These are phyloP conservation scores for Hymenotorrendiella dingleyae DNA, from an alignment of 2,329 filamentous ascomycete species.

Conservation along the genomic window DNA sequence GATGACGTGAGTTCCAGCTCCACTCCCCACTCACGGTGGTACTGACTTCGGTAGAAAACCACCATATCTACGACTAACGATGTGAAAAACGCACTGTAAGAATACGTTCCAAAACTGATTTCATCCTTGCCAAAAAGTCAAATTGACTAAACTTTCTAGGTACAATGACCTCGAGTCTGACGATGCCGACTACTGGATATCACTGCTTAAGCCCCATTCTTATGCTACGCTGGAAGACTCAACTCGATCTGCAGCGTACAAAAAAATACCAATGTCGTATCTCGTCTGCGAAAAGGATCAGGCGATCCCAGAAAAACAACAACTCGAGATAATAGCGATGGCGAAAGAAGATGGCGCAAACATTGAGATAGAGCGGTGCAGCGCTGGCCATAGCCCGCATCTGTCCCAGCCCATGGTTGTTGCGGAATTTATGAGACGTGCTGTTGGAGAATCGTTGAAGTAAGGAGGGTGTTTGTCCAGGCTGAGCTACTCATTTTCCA, in stretches of 20 bases:
- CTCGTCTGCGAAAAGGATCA: constrained; percentile 17
- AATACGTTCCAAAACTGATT: no score
- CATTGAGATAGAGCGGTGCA: constrained; percentile 11
- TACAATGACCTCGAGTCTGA: constrained; percentile 10
- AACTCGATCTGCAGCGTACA: constrained; percentile 11
- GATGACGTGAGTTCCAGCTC: constrained; percentile 5
- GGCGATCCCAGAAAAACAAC: constrained; percentile 8
- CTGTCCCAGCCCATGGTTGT: constrained; percentile 10
- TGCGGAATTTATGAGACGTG: constrained; percentile 8
- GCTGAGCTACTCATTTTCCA: no score
- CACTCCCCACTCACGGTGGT: neutral
- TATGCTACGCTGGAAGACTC: constrained; percentile 7
- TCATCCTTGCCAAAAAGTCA: no score
- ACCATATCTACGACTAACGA: neutral
- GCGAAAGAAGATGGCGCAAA: constrained; percentile 4
- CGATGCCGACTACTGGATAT: constrained; percentile 11
- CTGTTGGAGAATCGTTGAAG: constrained; percentile 2
- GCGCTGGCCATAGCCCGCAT: constrained; percentile 13
- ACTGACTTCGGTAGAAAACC: neutral
- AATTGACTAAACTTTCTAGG: no score
- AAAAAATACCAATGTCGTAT: constrained; percentile 15
- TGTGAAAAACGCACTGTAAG: neutral
- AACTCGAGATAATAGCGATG: constrained; percentile 14
- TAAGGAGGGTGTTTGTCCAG: no score
- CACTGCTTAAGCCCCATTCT: constrained; percentile 12